Evolutionary conservation across 257 asterid species (phyloP).

Genomic region (Mitragyna speciosa): DNA sequence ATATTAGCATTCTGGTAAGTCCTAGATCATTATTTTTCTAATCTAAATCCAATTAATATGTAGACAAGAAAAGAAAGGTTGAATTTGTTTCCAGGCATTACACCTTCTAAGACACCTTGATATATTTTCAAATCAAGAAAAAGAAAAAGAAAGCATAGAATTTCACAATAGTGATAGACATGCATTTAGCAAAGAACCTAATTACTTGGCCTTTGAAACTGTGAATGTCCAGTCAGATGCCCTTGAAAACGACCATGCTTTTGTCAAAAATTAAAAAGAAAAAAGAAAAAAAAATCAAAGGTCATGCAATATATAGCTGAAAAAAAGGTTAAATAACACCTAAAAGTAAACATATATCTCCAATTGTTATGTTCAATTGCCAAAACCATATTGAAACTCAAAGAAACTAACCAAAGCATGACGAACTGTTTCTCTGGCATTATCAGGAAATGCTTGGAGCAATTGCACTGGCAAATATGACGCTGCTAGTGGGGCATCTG

Average conservation of each 20-base stretch:
- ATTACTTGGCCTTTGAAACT: background rate
- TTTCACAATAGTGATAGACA: background rate
- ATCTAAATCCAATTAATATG: too few species aligned
- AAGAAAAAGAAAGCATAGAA: background rate
- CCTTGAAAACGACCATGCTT: too few species aligned
- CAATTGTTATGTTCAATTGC: too few species aligned
- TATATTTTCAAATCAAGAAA: background rate
- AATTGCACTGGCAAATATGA: background rate
- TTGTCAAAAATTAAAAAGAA: background rate
- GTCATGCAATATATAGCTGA: background rate
- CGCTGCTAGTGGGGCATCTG: background rate
- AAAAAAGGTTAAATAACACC: too few species aligned
- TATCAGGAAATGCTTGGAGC: background rate
- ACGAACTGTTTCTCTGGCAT: background rate
- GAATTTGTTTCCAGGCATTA: background rate
- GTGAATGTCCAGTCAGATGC: too few species aligned
- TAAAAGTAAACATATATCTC: too few species aligned
- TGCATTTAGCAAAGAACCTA: background rate
- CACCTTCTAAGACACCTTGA: background rate
- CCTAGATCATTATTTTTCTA: background rate
- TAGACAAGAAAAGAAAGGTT: background rate
- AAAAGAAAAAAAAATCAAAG: background rate
- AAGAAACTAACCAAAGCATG: background rate
- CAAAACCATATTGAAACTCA: too few species aligned
- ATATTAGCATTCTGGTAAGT: background rate